Conservation (phyloP, 768 basidiomycete genomes). For the Lactarius evosmus region DNA sequence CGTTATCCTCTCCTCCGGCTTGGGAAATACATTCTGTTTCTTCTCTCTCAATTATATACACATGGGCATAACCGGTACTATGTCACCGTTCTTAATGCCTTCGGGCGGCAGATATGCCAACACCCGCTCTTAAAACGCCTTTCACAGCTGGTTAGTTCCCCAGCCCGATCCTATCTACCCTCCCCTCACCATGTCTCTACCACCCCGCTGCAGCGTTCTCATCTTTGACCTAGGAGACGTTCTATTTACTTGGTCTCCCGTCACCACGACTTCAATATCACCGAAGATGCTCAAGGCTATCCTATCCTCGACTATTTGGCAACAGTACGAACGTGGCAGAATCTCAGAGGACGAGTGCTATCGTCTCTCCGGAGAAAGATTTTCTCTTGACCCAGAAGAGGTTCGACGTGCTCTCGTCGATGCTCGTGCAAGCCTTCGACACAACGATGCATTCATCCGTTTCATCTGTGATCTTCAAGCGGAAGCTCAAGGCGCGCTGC, state of each 20-base stretch:
- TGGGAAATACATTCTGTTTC: too few relatives aligned
- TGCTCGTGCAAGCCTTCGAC: slow-evolving; percentile 47
- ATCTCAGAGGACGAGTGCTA: slow-evolving; percentile 47
- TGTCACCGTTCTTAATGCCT: not conserved
- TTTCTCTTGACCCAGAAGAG: slow-evolving; percentile 39
- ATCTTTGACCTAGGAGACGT: slow-evolving; percentile 56
- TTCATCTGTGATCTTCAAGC: slow-evolving; percentile 47
- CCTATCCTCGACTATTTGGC: slow-evolving; percentile 45
- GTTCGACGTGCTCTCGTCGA: slow-evolving; percentile 45
- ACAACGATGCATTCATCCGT: slow-evolving; percentile 43
- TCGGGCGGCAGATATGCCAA: not conserved
- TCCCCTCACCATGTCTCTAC: not conserved
- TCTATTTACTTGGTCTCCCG: slow-evolving; percentile 50
- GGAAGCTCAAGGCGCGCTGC: slow-evolving; percentile 36
- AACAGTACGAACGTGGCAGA: too few relatives aligned
- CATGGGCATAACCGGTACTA: not conserved
- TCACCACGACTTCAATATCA: slow-evolving; percentile 44
- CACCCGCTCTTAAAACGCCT: slow-evolving; percentile 7
- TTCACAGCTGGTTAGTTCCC: not conserved
- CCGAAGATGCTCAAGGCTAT: slow-evolving; percentile 42
- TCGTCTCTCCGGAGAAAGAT: slow-evolving; percentile 39
- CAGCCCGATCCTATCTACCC: not conserved
- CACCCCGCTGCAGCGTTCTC: slow-evolving; percentile 33
- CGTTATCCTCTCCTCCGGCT: too few relatives aligned
- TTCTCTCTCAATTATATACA: too few relatives aligned